Evolutionary conservation across 352 stramenopile species (phyloP), one percentile per base, ranked within the genome.

Genomic region (Poterioochromonas sp.): DNA sequence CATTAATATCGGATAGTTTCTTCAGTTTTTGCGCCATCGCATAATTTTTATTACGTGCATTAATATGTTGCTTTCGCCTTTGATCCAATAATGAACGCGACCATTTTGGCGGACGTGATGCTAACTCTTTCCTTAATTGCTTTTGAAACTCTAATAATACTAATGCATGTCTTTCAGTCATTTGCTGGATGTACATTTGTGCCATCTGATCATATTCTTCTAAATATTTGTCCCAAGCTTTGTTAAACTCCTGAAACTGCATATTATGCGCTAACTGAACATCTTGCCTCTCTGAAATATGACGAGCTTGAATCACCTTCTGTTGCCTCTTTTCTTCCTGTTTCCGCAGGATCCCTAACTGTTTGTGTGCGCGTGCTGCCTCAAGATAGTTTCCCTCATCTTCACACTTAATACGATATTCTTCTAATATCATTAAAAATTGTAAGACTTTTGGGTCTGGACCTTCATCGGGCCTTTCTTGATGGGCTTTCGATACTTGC

Each of bases 121-220:
- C 64, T 43, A 95, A 88, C 63, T 95, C 89, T 73, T 93, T 84
- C 69, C 94, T 86, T 35, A 97, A 79, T 73, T 89, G 88, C 71
- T 95, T 85, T 82, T 95, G 90, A 68, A 97, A 93, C 29, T 92
- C 88, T 32, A 84, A 82, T 29, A 97, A 79, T 37, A 95, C 89
- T 18, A 82, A 44, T 1, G 83, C 83, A 82, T 97, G 93, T 43
- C 94, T 94, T 76, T 95, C 88, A 0, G 88, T 93, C 89, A 97
- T 95, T 81, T 97, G 90, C 82, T 94, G 88, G 32, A 97, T 92
- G 82, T 96, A 97, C 68, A 92, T 86, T 74, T 94, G 86, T 18
- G 92, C 91, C 90, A 97, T 97, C 70, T 86, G 85, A 84, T 97
- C 92, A 81, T 96, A 97, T 73, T 96, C 92, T 74, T 95, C 86